A percentile compares a stretch with the other conserved stretches of the same genome.
Evolutionary conservation across 768 basidiomycete species (phyloP).

Genomic region (Suillus clintonianus): DNA sequence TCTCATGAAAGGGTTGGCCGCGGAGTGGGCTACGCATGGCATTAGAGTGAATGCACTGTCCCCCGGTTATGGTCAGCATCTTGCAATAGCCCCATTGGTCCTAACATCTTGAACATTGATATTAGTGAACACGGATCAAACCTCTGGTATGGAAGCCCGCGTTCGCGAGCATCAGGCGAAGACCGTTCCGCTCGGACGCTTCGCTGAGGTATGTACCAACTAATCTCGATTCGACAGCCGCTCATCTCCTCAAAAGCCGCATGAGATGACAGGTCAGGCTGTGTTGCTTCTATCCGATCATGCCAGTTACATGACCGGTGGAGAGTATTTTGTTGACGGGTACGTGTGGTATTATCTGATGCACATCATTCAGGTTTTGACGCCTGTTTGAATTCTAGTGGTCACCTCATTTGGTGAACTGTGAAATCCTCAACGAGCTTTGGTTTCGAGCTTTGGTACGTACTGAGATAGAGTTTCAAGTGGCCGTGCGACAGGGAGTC

Average conservation of each 20-base stretch:
- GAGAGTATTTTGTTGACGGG: conserved; percentile 60
- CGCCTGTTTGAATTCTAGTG: conserved; percentile 8
- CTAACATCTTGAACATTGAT: neutral
- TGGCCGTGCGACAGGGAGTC: too few species aligned
- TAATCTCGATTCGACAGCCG: neutral
- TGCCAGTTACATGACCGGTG: conserved; percentile 60
- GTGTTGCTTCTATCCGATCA: conserved; percentile 54
- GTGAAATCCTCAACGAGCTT: too few species aligned
- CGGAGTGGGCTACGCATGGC: conserved; percentile 54
- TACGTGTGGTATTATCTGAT: conserved; percentile 27
- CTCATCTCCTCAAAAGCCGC: conserved; percentile 36
- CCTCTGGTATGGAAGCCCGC: conserved; percentile 48
- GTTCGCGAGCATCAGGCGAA: conserved; percentile 51
- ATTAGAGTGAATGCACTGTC: conserved; percentile 65
- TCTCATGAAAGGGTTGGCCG: conserved; percentile 59
- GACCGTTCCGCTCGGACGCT: conserved; percentile 55
- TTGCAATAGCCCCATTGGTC: neutral
- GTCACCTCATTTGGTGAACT: too few species aligned
- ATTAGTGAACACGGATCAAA: conserved; percentile 62
- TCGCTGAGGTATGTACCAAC: conserved; percentile 47
- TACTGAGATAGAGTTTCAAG: too few species aligned
- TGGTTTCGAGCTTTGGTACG: too few species aligned
- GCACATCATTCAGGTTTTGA: neutral
- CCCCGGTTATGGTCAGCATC: conserved; percentile 52
- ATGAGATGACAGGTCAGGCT: conserved; percentile 59